Base-by-base conservation (phyloP, 2,329 filamentous ascomycete genomes). In the Fusarium citri region DNA sequence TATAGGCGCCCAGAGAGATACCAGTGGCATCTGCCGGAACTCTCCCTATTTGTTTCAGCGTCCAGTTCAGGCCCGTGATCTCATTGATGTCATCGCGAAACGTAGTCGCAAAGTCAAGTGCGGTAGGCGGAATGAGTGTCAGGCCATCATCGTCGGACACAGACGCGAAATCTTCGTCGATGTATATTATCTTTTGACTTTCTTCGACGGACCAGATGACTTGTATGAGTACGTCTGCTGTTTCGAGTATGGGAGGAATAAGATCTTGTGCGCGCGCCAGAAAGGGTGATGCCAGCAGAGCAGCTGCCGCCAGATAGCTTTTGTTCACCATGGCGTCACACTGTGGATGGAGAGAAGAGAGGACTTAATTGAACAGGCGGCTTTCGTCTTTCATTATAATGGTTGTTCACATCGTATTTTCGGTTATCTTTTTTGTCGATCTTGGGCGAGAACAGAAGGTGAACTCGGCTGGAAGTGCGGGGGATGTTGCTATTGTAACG, bases 61-160 rank as follows among this genome's bases (percentile, higher is more conserved):
- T 66, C 64, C 64, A 66, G 9, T 62, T 66, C 6, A 28, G 25
- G 1, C 64, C 55, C 8, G 55, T 66, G 1, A 66, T 26, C 8
- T 62, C 20, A 3, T 22, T 7, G 1, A 66, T 55, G n/a, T 66
- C 64, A 34, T 66, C 20, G 12, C 22, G 49, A 47, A 66, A 66
- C 3, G 49, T 55, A 1, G 45, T 40, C 2, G 64, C 62, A 8
- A 66, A 66, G 5, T 62, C 55, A 6, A 47, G 18, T 4, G 64
- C 62, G 2, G 64, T 62, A 3, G 64, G 64, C 0, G 64, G 64
- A 18, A 66, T 66, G 4, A 66, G 2, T 8, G 31, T 56, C 0
- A 66, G 8, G 0, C 55, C 55, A n/a, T 66, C 49, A 4, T 34
- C n/a, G 3, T 66, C 62, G 1, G 48, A 43, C 0, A 46, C 28